Evolutionary conservation across 2,329 filamentous ascomycete genomes (phyloP).

Genomic region (Microdochium nivale): DNA sequence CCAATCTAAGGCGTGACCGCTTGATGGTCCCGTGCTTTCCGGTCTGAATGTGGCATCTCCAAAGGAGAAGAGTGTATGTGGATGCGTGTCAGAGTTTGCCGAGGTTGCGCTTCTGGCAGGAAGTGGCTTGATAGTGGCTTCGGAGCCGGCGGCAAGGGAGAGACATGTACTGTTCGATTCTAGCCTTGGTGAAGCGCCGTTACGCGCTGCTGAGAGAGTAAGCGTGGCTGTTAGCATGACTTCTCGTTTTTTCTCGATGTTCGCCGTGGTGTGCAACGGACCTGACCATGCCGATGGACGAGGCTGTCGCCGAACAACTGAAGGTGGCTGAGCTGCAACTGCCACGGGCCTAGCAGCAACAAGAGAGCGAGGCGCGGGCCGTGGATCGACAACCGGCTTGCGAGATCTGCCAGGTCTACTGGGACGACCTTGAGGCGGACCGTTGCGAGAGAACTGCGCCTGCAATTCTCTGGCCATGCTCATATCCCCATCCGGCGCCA

Average conservation of each 20-base stretch:
- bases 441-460: not conserved
- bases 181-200: no score
- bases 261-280: not conserved
- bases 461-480: slow-evolving; percentile 1
- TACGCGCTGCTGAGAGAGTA: not conserved
- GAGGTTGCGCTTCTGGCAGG: not conserved
- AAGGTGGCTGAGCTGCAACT: not conserved
- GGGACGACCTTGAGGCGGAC: not conserved
- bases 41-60: not conserved
- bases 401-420: not conserved
- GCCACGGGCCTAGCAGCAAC: not conserved
- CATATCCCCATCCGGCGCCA: not conserved
- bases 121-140: not conserved
- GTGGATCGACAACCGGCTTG: not conserved
- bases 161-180: no score
- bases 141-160: no score
- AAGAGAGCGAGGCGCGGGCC: not conserved
- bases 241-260: not conserved
- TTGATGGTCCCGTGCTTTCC: not conserved
- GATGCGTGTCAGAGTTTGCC: not conserved
- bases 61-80: not conserved
- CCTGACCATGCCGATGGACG: not conserved
- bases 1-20: not conserved
- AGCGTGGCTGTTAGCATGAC: not conserved
- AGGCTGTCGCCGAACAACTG: not conserved